Conservation (phyloP, 1,139 yeast species). For the Zygosaccharomyces sapae region DNA sequence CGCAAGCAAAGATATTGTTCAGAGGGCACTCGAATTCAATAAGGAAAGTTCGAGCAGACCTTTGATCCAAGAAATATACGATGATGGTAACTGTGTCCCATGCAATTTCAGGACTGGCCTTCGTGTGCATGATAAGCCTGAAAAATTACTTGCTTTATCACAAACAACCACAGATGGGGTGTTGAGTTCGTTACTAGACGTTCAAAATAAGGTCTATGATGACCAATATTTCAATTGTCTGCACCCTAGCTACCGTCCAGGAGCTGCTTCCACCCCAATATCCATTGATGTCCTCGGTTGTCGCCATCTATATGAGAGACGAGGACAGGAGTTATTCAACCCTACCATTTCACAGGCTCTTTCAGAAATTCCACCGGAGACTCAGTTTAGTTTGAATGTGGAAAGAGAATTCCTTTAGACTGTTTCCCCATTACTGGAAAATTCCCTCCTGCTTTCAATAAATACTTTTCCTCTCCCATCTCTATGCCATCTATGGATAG, state of each 20-base stretch:
- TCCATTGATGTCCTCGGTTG: constrained; percentile 51
- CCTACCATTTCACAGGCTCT: constrained; percentile 51
- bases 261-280: constrained; percentile 77
- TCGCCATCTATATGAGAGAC: constrained; percentile 47
- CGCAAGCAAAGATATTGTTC: constrained; percentile 44
- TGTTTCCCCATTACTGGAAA: constrained; percentile 69
- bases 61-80: constrained; percentile 39
- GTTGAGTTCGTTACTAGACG: constrained; percentile 44
- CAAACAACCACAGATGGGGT: constrained; percentile 27
- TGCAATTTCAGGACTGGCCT: constrained; percentile 12
- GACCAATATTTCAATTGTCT: constrained; percentile 59
- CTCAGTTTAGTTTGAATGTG: constrained; percentile 49
- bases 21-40: constrained; percentile 50
- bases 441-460: constrained; percentile 61
- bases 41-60: constrained; percentile 39
- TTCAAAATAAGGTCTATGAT: constrained; percentile 47
- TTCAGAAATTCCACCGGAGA: constrained; percentile 59
- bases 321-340: constrained; percentile 50
- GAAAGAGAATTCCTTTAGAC: constrained; percentile 46
- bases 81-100: constrained; percentile 32
- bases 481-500: constrained; percentile 95
- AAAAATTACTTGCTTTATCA: constrained; percentile 20
- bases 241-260: constrained; percentile 58
- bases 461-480: constrained; percentile 63
- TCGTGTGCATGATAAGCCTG: constrained; percentile 15